Evolutionary conservation across 805 yeast species (phyloP).

Genomic region (Kurtzmaniella fragi): DNA sequence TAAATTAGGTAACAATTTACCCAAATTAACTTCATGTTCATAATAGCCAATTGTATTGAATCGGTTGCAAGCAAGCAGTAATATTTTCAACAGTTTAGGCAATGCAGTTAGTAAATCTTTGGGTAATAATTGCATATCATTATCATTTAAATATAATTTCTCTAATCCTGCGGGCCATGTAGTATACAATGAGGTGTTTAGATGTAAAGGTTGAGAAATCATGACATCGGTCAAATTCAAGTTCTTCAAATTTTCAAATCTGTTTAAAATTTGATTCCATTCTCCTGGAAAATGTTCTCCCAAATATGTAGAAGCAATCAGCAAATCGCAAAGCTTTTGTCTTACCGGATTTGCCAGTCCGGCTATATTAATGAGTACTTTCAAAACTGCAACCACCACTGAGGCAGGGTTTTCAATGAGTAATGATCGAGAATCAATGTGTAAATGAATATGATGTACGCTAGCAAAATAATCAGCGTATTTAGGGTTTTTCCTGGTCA

Average conservation of each 20-base stretch:
- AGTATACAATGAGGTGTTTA: constrained; percentile 5
- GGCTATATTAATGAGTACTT: constrained; percentile 19
- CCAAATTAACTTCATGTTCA: constrained; percentile 4
- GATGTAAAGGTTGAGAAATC: constrained; percentile 2
- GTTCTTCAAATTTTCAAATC: constrained; percentile 14
- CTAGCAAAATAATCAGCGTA: not conserved
- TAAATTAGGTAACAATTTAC: constrained; percentile 15
- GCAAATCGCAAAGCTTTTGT: constrained; percentile 14
- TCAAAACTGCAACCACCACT: constrained; percentile 22
- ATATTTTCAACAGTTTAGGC: constrained; percentile 21
- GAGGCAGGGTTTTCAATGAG: constrained; percentile 27
- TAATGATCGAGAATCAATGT: constrained; percentile 23
- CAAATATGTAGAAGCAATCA: constrained; percentile 28
- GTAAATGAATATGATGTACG: constrained; percentile 16
- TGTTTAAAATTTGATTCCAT: constrained; percentile 27
- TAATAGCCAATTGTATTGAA: constrained; percentile 10
- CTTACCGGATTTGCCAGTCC: constrained; percentile 10
- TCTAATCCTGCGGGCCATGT: constrained; percentile 21
- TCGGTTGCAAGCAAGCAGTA: constrained; percentile 19
- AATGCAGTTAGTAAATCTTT: constrained; percentile 14
- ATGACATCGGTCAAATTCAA: constrained; percentile 25
- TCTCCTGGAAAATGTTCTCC: constrained; percentile 25
- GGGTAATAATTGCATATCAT: constrained; percentile 17
- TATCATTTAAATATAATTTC: constrained; percentile 19
- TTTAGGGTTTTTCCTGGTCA: constrained; percentile 5